phyloP scores from a whole-genome alignment of 768 basidiomycete species.

The Leucocoprinus leucothites region DNA sequence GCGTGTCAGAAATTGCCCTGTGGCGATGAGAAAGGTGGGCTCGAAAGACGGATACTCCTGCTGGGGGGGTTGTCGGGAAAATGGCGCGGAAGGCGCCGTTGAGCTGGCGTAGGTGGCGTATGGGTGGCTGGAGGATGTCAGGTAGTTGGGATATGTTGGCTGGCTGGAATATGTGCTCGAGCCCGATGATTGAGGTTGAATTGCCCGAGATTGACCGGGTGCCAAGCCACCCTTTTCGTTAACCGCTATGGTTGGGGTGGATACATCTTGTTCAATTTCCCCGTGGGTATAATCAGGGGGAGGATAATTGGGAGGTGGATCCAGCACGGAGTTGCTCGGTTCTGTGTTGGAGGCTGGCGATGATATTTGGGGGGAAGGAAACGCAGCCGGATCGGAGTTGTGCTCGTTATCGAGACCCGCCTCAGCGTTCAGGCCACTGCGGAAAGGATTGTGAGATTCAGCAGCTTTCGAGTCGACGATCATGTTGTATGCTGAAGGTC shows the following conservation, averaged over 20 bases:
- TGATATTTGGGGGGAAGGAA: not conserved
- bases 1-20: constrained; percentile 29
- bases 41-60: constrained; percentile 25
- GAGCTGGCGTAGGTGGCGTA: not conserved
- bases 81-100: not conserved
- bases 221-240: not conserved
- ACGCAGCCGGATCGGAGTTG: no score
- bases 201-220: not conserved
- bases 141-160: not conserved
- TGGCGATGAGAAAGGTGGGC: constrained; percentile 25
- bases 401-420: not conserved
- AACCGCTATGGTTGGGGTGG: no score
- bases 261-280: not conserved
- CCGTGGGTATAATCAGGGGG: not conserved
- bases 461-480: not conserved
- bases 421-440: not conserved
- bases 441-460: not conserved
- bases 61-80: constrained; percentile 19
- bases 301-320: not conserved
- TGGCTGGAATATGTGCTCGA: not conserved
- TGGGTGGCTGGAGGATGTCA: not conserved
- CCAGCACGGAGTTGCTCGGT: not conserved
- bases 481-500: not conserved
- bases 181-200: not conserved
- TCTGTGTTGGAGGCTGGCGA: not conserved